Base-by-base conservation (phyloP, 768 basidiomycete species). In the Pholiota conissans region DNA sequence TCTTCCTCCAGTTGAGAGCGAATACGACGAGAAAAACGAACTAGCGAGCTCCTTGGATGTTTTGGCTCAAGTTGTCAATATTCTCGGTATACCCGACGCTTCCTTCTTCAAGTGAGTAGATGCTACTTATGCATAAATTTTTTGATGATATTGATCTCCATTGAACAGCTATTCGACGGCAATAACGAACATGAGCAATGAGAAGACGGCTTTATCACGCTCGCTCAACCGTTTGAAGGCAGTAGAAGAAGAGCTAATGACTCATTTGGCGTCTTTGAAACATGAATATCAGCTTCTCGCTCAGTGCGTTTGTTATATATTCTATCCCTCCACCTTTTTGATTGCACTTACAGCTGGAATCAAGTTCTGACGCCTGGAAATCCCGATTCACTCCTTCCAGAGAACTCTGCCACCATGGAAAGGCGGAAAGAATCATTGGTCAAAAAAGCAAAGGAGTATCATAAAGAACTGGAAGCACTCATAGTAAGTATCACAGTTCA, bases 401-500 rank as follows among this genome's bases (percentile, higher is more conserved):
- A 76, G 40, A 71, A 59, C 10, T 56, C 70, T 7, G 61, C 68
- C 0, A 67, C 63, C 11, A 58, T 80, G 2, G 77, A 79, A 48
- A 69, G 76, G 28, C 70, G 73, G 1, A 76, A 74, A 59, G 76
- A 77, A n/a, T 69, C 67, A 4, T 57, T 80, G n/a, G 56, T 74
- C 1, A 72, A 73, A 32, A 83, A 79, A 57, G 79, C 79, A 0
- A 79, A 79, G 56, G 80, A 82, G 61, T 77, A 79, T 57, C 76
- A 77, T 61, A 68, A 69, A 42, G 74, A 77, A 42, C 70, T 82
- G 1, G 74, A 74, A 24, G 39, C 56, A 9, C 50, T 76, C 8
- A 59, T 66, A 56, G 79, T 79, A 13, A 46, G 67, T 60, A 34
- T n/a, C n/a, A n/a, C n/a, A n/a, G n/a, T n/a, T n/a, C 26, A 22